Base-by-base conservation (phyloP, 768 basidiomycete species). In the Kwoniella bestiolae region DNA sequence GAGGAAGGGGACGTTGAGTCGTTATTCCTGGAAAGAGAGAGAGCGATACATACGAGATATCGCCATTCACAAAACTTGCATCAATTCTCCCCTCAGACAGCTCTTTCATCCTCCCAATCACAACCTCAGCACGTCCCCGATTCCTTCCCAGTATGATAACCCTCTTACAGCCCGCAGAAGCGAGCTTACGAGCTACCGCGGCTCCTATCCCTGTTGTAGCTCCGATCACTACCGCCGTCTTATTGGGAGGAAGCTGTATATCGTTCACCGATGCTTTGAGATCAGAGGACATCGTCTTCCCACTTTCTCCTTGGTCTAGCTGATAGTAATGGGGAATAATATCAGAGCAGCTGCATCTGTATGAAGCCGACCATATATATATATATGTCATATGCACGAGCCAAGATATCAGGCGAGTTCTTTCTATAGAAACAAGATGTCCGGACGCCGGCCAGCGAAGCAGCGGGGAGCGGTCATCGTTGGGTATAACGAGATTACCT, bases 201-300 rank as follows among this genome's bases (percentile, higher is more conserved):
- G 41, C 59, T 25, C 65, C 65, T 8, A 67, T 62, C 25, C 59
- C 59, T 21, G 52, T 61, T n/a, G 65, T 67, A 21, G 58, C 65
- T 5, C 65, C 65, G 8, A 67, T 25, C 14, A 67, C 53, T 8
- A 67, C 53, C 1, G 65, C 59, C 12, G 31, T 49, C 26, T 32
- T 26, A 23, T 32, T 29, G 3, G 52, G 29, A 25, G 31, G 18
- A 5, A 53, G 16, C 52, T 34, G 28, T 29, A 18, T 5, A 28
- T 23, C 16, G 28, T 53, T 4, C 32, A 35, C 18, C 14, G 29
- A 21, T 21, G 4, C 29, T 32, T 53, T 53, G 3, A 31, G 14
- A 28, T 51, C 29, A 5, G 49, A 9, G 5, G 26, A 9, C 49
- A 51, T 47, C 14, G n/a, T n/a, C n/a, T n/a, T n/a, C n/a, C n/a